Evolutionary conservation across 1,284 basidiomycete species (phyloP), one percentile per base, ranked within the genome.

Genomic region (Cryptococcus depauperatus): DNA sequence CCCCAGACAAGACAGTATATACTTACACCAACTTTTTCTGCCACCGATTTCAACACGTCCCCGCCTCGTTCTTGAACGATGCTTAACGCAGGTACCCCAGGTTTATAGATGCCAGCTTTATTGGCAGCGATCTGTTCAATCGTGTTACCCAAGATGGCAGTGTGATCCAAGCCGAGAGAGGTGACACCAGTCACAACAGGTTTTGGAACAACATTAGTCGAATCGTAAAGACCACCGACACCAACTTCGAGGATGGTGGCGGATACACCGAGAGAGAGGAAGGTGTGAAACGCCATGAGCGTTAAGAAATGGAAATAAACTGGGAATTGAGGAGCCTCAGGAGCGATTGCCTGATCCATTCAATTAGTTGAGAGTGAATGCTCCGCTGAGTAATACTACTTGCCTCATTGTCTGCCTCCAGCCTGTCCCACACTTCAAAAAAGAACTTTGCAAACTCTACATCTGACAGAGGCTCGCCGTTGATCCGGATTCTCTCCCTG

Each of bases 181-280:
- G 90, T 86, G 33, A 98, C 77, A 6, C 91, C 95, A 0, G 92
- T 88, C 4, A 86, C 85, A 18, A 92, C 66, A 0, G 95, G 95
- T 50, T 78, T 79, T 0, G 89, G 90, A 1, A 98, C 89, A 51
- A 96, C 82, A 62, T 99, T 99, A 25, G 95, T 99, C 59, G 89
- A 90, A 66, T 99, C 95, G 63, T 88, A 91, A 21, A 80, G 78
- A 18, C 95, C 95, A 14, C 95, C 95, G 18, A 99, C 85, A 13
- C 95, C 95, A 29, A 98, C 95, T 76, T 99, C 95, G 26, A 99
- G 77, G 35, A 99, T 80, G 1, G 92, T 91, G 4, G 89, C 91
- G 57, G 90, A 82, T 14, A 86, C 82, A 71, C 78, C 58, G 18
- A 56, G 42, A 9, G 80, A 77, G 35, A 90, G 73, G 73, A 98